Evolutionary conservation across 2,329 filamentous ascomycete genomes (phyloP).

Genomic region (Phyllosticta paracitricarpa): DNA sequence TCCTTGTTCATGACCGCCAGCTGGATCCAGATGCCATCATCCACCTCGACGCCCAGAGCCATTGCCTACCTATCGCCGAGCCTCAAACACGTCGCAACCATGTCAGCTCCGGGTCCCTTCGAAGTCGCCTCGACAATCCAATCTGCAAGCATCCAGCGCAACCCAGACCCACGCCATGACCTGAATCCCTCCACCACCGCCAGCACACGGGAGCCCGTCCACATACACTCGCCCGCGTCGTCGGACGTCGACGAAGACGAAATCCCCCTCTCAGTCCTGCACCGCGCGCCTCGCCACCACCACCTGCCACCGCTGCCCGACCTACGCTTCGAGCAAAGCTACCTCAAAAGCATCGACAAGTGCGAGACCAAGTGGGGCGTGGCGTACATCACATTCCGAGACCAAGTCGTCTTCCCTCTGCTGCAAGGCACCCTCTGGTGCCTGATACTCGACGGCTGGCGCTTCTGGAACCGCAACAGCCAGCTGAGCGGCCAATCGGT

Average conservation of each 20-base stretch:
- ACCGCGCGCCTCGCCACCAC: conserved; percentile 42
- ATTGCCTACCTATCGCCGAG: neutral
- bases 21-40: neutral
- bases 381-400: conserved; percentile 71
- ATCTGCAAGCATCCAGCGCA: conserved; percentile 62
- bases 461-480: conserved; percentile 74
- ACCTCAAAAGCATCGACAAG: conserved; percentile 75
- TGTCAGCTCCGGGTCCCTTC: conserved; percentile 48
- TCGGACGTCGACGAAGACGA: conserved; percentile 53
- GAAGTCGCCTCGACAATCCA: conserved; percentile 74
- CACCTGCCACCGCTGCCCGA: conserved; percentile 66
- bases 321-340: conserved; percentile 95
- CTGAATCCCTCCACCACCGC: conserved; percentile 70
- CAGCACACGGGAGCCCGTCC: conserved; percentile 54
- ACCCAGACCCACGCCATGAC: conserved; percentile 65
- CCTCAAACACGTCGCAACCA: conserved; percentile 21
- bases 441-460: conserved; percentile 75
- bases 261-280: conserved; percentile 57
- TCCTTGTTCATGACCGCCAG: neutral
- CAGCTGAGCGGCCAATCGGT: conserved; percentile 65
- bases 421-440: conserved; percentile 86
- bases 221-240: conserved; percentile 28
- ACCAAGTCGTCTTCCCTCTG: conserved; percentile 86
- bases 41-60: neutral
- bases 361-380: conserved; percentile 74